A percentile compares a stretch with the other conserved stretches of the same genome.
These are phyloP conservation scores for Xerocomellus chrysenteron DNA, from an alignment of 768 basidiomycete species.

Conservation along the genomic window DNA sequence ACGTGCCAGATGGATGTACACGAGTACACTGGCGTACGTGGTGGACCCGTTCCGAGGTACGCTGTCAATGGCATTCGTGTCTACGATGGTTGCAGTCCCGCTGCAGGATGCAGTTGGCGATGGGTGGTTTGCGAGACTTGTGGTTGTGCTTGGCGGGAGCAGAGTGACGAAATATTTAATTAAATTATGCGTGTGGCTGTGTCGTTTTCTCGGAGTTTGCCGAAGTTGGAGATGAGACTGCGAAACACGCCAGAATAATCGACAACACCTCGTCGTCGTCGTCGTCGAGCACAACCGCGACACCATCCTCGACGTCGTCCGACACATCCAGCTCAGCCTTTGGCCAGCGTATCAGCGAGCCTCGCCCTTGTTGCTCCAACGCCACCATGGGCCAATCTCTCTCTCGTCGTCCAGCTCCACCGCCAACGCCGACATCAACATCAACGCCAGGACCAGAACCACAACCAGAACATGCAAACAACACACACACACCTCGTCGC, in stretches of 20 bases:
- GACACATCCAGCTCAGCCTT: not conserved
- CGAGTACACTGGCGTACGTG: constrained; percentile 76
- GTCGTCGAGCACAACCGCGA: constrained; percentile 16
- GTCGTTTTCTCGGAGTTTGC: constrained; percentile 14
- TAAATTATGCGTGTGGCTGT: constrained; percentile 19
- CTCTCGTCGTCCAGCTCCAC: constrained; percentile 23
- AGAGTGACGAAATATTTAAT: not conserved
- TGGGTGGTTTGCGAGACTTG: constrained; percentile 62
- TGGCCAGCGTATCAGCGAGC: not conserved
- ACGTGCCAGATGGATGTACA: constrained; percentile 52
- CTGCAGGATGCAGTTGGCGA: constrained; percentile 76
- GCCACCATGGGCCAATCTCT: constrained; percentile 32
- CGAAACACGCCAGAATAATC: constrained; percentile 28
- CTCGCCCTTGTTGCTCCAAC: not conserved
- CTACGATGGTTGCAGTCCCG: constrained; percentile 71
- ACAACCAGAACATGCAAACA: constrained; percentile 7
- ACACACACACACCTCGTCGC: constrained; percentile 4
- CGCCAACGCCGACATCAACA: constrained; percentile 5
- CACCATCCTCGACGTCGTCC: constrained; percentile 5
- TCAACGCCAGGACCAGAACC: constrained; percentile 9
- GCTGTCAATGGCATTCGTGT: constrained; percentile 53
- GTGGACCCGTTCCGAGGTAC: constrained; percentile 80
- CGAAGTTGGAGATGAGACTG: constrained; percentile 27
- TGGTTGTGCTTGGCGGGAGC: constrained; percentile 23
- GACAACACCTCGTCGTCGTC: constrained; percentile 10